Conservation (phyloP, 202 grass and related monocot genomes). For the Hordeum pubiflorum region DNA sequence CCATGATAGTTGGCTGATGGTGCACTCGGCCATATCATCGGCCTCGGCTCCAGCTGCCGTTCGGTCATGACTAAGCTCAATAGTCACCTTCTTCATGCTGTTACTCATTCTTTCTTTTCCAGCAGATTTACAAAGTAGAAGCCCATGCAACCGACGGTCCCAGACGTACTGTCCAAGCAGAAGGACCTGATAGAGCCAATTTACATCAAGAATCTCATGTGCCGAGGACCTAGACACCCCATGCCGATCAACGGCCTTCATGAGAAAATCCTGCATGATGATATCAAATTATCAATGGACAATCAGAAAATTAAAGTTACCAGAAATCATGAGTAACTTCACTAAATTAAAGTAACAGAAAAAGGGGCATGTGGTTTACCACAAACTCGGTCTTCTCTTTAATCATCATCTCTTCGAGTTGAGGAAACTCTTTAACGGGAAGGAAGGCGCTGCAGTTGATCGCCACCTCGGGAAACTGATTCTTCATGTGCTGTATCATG, state of each 20-base stretch:
- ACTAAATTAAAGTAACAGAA: background rate
- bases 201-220: conserved; percentile 37
- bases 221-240: background rate
- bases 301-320: conserved; percentile 2
- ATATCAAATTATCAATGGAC: background rate
- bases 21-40: background rate
- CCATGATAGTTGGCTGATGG: background rate
- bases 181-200: conserved; percentile 68
- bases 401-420: conserved; percentile 56
- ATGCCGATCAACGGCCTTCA: conserved; percentile 29
- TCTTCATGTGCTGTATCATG: conserved; percentile 38
- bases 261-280: conserved; percentile 39
- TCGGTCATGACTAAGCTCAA: conserved; percentile 19
- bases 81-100: conserved; percentile 9
- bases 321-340: background rate
- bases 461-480: conserved; percentile 19
- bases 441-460: conserved; percentile 8
- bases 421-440: conserved; percentile 42
- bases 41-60: background rate
- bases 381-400: conserved; percentile 60
- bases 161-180: conserved; percentile 50
- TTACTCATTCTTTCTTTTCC: conserved; percentile 27
- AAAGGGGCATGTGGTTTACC: conserved; percentile 29
- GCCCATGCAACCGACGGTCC: conserved; percentile 49
- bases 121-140: conserved; percentile 26